Evolutionary conservation across 169 alveolate species (phyloP).

Genomic region (Plasmodium falciparum): DNA sequence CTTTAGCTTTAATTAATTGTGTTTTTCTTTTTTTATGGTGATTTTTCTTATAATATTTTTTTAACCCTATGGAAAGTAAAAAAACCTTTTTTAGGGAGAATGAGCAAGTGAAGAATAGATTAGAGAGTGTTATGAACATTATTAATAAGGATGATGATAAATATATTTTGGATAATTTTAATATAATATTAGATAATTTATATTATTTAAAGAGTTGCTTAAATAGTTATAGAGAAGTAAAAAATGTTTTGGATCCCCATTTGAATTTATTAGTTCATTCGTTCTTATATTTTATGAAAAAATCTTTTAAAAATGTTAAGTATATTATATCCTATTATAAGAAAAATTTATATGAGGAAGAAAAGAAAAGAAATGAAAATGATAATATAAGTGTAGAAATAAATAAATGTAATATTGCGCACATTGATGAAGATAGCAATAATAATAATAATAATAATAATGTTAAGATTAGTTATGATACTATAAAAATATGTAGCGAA

Average conservation of each 20-base stretch:
- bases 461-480: not conserved
- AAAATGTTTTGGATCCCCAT: conserved; percentile 49
- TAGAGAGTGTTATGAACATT: conserved; percentile 5
- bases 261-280: conserved; percentile 30
- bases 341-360: not conserved
- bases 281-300: conserved; percentile 41
- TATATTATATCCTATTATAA: conserved; percentile 16
- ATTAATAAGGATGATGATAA: conserved; percentile 38
- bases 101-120: conserved; percentile 24
- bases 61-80: conserved; percentile 33
- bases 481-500: not conserved
- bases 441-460: not conserved
- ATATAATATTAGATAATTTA: conserved; percentile 33
- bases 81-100: conserved; percentile 47
- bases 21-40: not conserved
- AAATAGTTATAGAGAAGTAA: conserved; percentile 71
- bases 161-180: conserved; percentile 24
- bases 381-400: not conserved
- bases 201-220: conserved; percentile 50
- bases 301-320: conserved; percentile 8
- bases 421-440: not conserved
- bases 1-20: not conserved
- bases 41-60: not conserved
- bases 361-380: not conserved
- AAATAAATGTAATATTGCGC: not conserved